These are phyloP conservation scores for Ramichloridium luteum DNA, from an alignment of 2,329 filamentous ascomycete species.

Conservation along the genomic window DNA sequence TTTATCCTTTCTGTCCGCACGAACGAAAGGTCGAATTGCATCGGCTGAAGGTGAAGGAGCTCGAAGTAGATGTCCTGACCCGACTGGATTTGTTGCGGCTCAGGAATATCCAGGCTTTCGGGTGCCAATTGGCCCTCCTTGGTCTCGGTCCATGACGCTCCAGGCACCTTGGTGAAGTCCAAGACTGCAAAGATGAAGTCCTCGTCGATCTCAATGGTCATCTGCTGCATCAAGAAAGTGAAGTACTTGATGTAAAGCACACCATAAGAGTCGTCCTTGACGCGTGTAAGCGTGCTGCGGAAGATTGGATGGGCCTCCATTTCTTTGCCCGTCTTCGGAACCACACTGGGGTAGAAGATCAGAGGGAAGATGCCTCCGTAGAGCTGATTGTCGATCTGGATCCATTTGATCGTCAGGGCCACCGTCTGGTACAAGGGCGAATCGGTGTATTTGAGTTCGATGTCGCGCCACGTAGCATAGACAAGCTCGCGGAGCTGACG, in stretches of 20 bases:
- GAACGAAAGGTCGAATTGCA: slow-evolving; percentile 95
- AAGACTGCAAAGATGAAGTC: slow-evolving; percentile 95
- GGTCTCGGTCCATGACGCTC: slow-evolving; percentile 74
- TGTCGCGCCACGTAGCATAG: slow-evolving; percentile 84
- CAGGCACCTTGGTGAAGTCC: slow-evolving; percentile 87
- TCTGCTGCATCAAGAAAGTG: slow-evolving; percentile 83
- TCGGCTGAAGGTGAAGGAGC: slow-evolving; percentile 88
- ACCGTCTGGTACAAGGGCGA: slow-evolving; percentile 89
- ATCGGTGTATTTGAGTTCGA: slow-evolving; percentile 82
- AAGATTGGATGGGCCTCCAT: slow-evolving; percentile 93
- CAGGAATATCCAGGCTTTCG: slow-evolving; percentile 79
- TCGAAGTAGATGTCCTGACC: slow-evolving; percentile 98
- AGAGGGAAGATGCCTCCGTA: slow-evolving; percentile 98
- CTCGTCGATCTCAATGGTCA: slow-evolving; percentile 95
- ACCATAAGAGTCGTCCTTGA: slow-evolving; percentile 97
- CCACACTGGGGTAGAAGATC: slow-evolving; percentile 90
- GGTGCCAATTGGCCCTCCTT: slow-evolving; percentile 80
- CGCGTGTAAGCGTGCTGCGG: slow-evolving; percentile 78
- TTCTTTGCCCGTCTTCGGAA: slow-evolving; percentile 91
- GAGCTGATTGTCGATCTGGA: slow-evolving; percentile 95
- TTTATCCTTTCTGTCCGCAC: slow-evolving; percentile 95
- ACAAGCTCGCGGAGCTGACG: slow-evolving; percentile 81
- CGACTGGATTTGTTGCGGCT: slow-evolving; percentile 70
- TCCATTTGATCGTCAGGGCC: slow-evolving; percentile 89
- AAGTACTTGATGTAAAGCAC: slow-evolving; percentile 98